Base-by-base conservation (phyloP, 257 asterid species). In the Lavandula angustifolia region DNA sequence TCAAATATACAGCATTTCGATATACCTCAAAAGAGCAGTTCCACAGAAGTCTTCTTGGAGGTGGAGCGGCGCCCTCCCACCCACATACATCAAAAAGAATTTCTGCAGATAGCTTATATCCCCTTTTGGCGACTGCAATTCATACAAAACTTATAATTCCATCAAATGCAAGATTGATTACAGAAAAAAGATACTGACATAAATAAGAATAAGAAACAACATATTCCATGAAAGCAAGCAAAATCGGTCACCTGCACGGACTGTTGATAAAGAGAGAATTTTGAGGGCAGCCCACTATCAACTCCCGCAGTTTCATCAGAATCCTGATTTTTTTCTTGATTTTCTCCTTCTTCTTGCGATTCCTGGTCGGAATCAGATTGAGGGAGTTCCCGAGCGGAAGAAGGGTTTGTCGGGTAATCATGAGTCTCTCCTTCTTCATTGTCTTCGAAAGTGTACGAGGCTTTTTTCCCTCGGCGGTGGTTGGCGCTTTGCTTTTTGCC, bases 1-100 rank as follows among this genome's bases (percentile, higher is more conserved):
- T 22, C 49, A 7, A n/a, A 48, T 4, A 51, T 59, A 49, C 12
- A 47, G 60, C 49, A 29, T 61, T 31, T 29, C 8, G 34, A 60
- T 4, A 47, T 17, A 89, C 99, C 99, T 90, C 67, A 94, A 82
- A 75, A 94, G 96, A 55, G 88, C 99, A 72, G 99, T 87, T 64
- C 99, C 99, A 54, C 99, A 94, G 57, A 94, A 94, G 75, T 94
- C 97, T 75, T 94, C 99, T 71, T 94, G 99, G 73, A 94, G 84
- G 82, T 90, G 96, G 54, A 90, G 92, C 6, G 97, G 97, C 9
- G 65, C 84, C 80, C 99, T 84, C 55, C 97, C 99, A 51, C 99
- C 97, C 9, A 94, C 97, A 69, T 94, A 94, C 95, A 87, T 90
- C 94, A 90, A 71, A 67, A 94, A 94, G 82, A 87, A 94, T 80